These are phyloP conservation scores for Cardamine chenopodiifolia DNA, from an alignment of 345 rosid genomes.

Conservation along the genomic window DNA sequence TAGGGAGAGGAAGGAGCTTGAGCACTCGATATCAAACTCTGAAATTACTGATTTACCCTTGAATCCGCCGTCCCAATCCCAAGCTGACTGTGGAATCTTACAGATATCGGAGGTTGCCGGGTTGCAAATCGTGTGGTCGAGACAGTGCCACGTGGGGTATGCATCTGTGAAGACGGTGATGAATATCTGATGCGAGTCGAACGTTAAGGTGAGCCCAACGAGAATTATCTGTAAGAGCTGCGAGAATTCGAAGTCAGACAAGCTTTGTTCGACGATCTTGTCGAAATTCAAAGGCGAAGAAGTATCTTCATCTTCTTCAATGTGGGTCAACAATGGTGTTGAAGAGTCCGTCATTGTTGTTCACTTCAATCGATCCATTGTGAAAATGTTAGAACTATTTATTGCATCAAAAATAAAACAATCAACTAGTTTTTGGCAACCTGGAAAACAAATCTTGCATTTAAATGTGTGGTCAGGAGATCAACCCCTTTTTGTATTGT, in stretches of 20 bases:
- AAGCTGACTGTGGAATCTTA: slow-evolving; percentile 45
- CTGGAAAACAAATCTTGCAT: background rate
- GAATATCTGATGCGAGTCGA: slow-evolving; percentile 69
- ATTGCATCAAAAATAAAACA: background rate
- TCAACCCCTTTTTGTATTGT: background rate
- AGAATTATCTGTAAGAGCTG: slow-evolving; percentile 52
- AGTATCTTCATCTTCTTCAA: slow-evolving; percentile 27
- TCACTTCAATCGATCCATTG: background rate
- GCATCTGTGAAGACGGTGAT: slow-evolving; percentile 66
- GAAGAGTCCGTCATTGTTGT: slow-evolving; percentile 30
- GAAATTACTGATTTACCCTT: slow-evolving; percentile 50
- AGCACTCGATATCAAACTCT: slow-evolving; percentile 59
- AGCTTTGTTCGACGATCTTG: slow-evolving; percentile 31
- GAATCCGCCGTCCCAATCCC: slow-evolving; percentile 55
- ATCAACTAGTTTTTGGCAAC: background rate
- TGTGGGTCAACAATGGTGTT: slow-evolving; percentile 25
- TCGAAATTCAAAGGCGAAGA: slow-evolving; percentile 22
- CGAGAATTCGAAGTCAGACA: slow-evolving; percentile 28
- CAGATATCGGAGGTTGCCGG: slow-evolving; percentile 43
- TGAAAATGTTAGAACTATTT: slow-evolving; percentile 13
- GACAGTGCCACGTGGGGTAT: slow-evolving; percentile 63
- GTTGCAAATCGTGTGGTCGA: slow-evolving; percentile 28
- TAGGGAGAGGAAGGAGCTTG: slow-evolving; percentile 53
- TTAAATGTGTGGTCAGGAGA: slow-evolving; percentile 24
- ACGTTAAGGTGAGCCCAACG: slow-evolving; percentile 55